A percentile compares a stretch with the other conserved stretches of the same genome.
These are phyloP conservation scores for Eucalyptus camaldulensis DNA, from an alignment of 345 rosid species.

Conservation along the genomic window DNA sequence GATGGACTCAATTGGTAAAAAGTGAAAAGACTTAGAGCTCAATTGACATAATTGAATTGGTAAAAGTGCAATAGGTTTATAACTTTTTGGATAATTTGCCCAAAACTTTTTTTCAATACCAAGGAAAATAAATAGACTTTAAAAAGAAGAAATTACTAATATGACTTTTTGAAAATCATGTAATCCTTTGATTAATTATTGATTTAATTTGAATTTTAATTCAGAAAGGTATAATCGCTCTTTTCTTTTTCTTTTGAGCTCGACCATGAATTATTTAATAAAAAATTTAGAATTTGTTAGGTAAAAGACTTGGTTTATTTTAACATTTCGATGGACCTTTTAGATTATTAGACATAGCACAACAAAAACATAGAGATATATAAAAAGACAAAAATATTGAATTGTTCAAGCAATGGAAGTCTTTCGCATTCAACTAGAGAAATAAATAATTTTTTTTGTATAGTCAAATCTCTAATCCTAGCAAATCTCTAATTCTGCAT, in stretches of 20 bases:
- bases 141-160: not conserved
- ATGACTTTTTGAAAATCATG: not conserved
- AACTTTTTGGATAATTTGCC: too few relatives aligned
- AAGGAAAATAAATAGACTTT: not conserved
- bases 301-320: not conserved
- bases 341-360: not conserved
- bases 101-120: not conserved
- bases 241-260: not conserved
- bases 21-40: too few relatives aligned
- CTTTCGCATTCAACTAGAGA: not conserved
- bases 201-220: not conserved
- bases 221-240: not conserved
- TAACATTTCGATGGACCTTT: not conserved
- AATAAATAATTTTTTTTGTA: not conserved
- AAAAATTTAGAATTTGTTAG: not conserved
- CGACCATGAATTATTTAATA: not conserved
- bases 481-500: not conserved
- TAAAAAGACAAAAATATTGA: not conserved
- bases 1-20: too few relatives aligned
- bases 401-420: not conserved
- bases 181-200: not conserved
- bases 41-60: too few relatives aligned
- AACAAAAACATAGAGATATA: not conserved
- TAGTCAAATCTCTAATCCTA: not conserved
- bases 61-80: too few relatives aligned